Conservation (phyloP, 1,284 basidiomycete species). For the Wallemia ichthyophaga region DNA sequence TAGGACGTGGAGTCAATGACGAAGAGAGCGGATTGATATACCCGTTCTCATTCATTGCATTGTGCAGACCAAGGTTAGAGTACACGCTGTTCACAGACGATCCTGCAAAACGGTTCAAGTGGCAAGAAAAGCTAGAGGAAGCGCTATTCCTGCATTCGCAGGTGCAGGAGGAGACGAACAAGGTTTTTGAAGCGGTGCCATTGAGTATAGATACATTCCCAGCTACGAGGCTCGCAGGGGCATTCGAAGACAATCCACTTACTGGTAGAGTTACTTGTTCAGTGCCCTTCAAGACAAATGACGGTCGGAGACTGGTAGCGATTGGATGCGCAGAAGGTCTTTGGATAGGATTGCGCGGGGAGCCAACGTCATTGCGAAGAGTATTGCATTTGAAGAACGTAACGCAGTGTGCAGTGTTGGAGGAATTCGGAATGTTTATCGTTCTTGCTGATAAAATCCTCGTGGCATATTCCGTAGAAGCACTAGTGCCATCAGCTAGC, state of each 20-base stretch:
- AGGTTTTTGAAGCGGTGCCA: slow-evolving; percentile 60
- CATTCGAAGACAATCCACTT: slow-evolving; percentile 32
- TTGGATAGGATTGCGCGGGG: slow-evolving; percentile 77
- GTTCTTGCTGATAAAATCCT: slow-evolving; percentile 52
- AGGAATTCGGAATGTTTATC: slow-evolving; percentile 81
- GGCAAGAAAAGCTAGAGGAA: slow-evolving; percentile 67
- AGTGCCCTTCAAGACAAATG: slow-evolving; percentile 68
- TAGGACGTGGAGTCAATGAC: slow-evolving; percentile 4
- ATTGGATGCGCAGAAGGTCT: slow-evolving; percentile 85
- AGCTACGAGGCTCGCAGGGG: slow-evolving; percentile 18
- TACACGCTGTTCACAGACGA: slow-evolving; percentile 65
- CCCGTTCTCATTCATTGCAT: slow-evolving; percentile 49
- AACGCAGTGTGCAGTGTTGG: slow-evolving; percentile 74
- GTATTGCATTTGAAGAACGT: slow-evolving; percentile 70
- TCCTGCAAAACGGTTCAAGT: slow-evolving; percentile 38
- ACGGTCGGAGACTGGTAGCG: slow-evolving; percentile 55
- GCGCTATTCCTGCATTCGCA: slow-evolving; percentile 53
- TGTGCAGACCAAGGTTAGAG: slow-evolving; percentile 45
- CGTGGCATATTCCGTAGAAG: slow-evolving; percentile 73
- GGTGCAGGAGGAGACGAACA: slow-evolving; percentile 55
- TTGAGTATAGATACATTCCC: slow-evolving; percentile 55
- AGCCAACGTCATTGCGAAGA: slow-evolving; percentile 55
- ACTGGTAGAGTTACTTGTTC: slow-evolving; percentile 79
- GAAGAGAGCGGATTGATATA: slow-evolving; percentile 27
- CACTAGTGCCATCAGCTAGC: slow-evolving; percentile 60